Evolutionary conservation across 371 early-diverging fungal genomes (phyloP).

Genomic region (Mucor plumbeus): DNA sequence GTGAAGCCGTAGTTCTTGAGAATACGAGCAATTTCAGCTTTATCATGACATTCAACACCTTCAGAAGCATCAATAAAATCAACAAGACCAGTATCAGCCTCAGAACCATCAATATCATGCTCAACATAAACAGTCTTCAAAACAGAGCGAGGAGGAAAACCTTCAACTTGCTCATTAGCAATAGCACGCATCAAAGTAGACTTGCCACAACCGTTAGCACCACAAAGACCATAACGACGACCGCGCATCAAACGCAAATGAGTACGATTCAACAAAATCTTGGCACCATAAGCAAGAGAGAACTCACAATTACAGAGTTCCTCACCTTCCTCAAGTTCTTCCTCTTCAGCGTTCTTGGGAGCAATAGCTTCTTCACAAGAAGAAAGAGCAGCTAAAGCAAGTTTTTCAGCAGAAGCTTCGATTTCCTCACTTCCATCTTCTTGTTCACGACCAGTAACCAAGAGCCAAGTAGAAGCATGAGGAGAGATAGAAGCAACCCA

Average conservation of each 20-base stretch:
- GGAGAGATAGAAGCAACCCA: slow-evolving; percentile 52
- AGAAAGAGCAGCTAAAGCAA: slow-evolving; percentile 40
- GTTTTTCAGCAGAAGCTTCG: slow-evolving; percentile 37
- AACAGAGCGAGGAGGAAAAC: slow-evolving; percentile 76
- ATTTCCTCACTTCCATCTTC: slow-evolving; percentile 39
- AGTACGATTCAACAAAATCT: slow-evolving; percentile 82
- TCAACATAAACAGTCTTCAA: slow-evolving; percentile 78
- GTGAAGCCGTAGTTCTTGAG: slow-evolving; percentile 72
- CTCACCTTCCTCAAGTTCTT: slow-evolving; percentile 74
- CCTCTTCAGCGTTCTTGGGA: slow-evolving; percentile 50
- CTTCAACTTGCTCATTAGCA: slow-evolving; percentile 72
- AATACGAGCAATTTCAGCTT: slow-evolving; percentile 60
- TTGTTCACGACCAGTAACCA: slow-evolving; percentile 40
- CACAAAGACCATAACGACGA: slow-evolving; percentile 82
- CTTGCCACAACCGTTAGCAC: slow-evolving; percentile 88
- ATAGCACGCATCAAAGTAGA: slow-evolving; percentile 89
- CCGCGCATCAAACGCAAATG: slow-evolving; percentile 77
- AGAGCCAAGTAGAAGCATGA: slow-evolving; percentile 48
- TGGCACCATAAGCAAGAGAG: slow-evolving; percentile 83
- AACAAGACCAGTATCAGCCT: slow-evolving; percentile 66
- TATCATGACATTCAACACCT: slow-evolving; percentile 57
- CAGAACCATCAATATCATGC: slow-evolving; percentile 78
- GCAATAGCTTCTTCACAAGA: slow-evolving; percentile 52
- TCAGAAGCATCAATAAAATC: slow-evolving; percentile 69
- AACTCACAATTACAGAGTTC: slow-evolving; percentile 84